phyloP scores from a whole-genome alignment of 176 grass and related monocot species.

The Otatea glauca region DNA sequence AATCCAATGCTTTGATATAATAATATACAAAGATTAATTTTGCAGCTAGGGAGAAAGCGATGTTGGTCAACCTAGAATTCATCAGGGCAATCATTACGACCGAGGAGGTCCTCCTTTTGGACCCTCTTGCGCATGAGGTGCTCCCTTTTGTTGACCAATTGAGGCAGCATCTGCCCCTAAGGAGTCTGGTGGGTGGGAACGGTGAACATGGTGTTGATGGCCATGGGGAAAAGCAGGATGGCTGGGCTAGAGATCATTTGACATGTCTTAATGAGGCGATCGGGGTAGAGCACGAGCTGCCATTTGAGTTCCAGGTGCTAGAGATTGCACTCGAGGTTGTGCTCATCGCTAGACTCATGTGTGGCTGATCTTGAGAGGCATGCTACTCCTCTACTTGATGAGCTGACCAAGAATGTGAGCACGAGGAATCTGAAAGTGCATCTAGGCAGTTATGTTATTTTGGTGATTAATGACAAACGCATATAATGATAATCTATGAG shows the following conservation, averaged over 20 bases:
- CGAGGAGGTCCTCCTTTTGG: slow-evolving; percentile 80
- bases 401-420: slow-evolving; percentile 91
- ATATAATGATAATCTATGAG: too few relatives aligned
- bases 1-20: background rate
- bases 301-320: slow-evolving; percentile 98
- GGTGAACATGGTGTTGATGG: slow-evolving; percentile 40
- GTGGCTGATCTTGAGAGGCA: slow-evolving; percentile 74
- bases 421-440: too few relatives aligned
- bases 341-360: slow-evolving; percentile 59
- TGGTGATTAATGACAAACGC: too few relatives aligned
- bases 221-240: slow-evolving; percentile 40
- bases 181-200: slow-evolving; percentile 45
- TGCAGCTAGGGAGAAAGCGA: slow-evolving; percentile 91
- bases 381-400: slow-evolving; percentile 85
- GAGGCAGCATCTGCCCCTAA: slow-evolving; percentile 67
- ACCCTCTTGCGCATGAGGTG: slow-evolving; percentile 73
- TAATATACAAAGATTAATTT: slow-evolving; percentile 36
- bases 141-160: slow-evolving; percentile 88
- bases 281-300: slow-evolving; percentile 69
- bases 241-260: slow-evolving; percentile 37
- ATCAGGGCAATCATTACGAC: slow-evolving; percentile 92
- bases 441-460: too few relatives aligned
- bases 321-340: slow-evolving; percentile 82
- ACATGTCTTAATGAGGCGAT: slow-evolving; percentile 51
- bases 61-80: slow-evolving; percentile 93